These are phyloP conservation scores for Kwoniella sp. DNA, from an alignment of 768 basidiomycete species.

Conservation along the genomic window DNA sequence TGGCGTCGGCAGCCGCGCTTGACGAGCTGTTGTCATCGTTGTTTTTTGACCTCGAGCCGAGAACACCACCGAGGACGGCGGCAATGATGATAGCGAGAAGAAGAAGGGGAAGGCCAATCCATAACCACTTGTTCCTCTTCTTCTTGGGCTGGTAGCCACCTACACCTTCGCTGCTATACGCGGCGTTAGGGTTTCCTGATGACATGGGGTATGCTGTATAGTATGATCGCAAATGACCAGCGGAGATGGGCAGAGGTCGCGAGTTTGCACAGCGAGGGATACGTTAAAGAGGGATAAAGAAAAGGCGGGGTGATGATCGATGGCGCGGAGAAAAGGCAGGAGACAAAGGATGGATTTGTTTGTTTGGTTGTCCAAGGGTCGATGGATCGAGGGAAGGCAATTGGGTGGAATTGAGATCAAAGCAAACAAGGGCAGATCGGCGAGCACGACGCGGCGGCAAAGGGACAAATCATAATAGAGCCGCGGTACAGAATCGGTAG, in stretches of 20 bases:
- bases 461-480: not conserved
- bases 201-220: constrained; percentile 42
- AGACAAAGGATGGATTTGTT: not conserved
- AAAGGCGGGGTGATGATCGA: no score
- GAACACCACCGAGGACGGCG: constrained; percentile 68
- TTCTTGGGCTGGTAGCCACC: constrained; percentile 30
- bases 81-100: constrained; percentile 56
- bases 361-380: not conserved
- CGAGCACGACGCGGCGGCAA: not conserved
- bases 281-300: no score
- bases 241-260: no score
- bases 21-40: constrained; percentile 22
- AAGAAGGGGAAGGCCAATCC: constrained; percentile 55
- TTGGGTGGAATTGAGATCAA: constrained; percentile 4
- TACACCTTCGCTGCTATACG: constrained; percentile 25
- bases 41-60: constrained; percentile 62
- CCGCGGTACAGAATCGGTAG: not conserved
- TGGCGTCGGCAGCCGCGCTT: constrained; percentile 55
- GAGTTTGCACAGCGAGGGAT: no score
- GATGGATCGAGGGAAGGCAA: constrained; percentile 1
- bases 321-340: not conserved
- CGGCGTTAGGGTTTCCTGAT: constrained; percentile 43
- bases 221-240: no score
- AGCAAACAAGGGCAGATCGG: constrained; percentile 4
- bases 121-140: constrained; percentile 57